Evolutionary conservation across 352 stramenopile genomes (phyloP).

Genomic region (Hyaloperonospora arabidopsidis): DNA sequence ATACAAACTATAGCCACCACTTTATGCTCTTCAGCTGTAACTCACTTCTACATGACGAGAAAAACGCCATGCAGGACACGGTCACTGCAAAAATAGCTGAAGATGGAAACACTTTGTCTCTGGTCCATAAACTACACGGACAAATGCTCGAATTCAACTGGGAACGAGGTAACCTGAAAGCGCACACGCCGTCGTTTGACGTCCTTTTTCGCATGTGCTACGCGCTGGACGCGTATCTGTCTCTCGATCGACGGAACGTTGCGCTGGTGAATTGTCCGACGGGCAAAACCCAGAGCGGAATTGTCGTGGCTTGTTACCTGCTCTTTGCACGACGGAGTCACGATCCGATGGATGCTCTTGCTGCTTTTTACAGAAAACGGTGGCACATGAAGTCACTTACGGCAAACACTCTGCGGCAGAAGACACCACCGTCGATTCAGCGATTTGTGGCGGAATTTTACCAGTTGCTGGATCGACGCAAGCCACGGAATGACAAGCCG

Average conservation of each 20-base stretch:
- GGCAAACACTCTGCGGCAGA: slow-evolving; percentile 43
- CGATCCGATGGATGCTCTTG: slow-evolving; percentile 81
- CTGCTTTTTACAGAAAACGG: slow-evolving; percentile 84
- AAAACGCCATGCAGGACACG: background rate
- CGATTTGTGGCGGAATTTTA: slow-evolving; percentile 67
- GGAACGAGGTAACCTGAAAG: slow-evolving; percentile 76
- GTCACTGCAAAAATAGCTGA: too few relatives aligned
- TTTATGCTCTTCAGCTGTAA: slow-evolving; percentile 84
- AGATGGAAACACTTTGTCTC: background rate
- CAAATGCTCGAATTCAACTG: slow-evolving; percentile 83
- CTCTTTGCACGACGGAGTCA: slow-evolving; percentile 74
- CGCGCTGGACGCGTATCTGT: slow-evolving; percentile 87
- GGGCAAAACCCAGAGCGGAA: slow-evolving; percentile 89
- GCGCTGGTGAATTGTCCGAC: slow-evolving; percentile 86
- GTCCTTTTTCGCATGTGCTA: slow-evolving; percentile 90
- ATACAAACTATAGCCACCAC: slow-evolving; percentile 42
- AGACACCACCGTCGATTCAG: slow-evolving; percentile 72
- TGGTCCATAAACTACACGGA: slow-evolving; percentile 55
- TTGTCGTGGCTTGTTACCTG: slow-evolving; percentile 90
- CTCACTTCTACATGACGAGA: slow-evolving; percentile 25
- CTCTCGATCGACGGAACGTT: slow-evolving; percentile 71
- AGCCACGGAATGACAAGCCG: slow-evolving; percentile 51
- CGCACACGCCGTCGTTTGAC: slow-evolving; percentile 71
- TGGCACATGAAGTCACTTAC: slow-evolving; percentile 72
- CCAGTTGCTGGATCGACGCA: slow-evolving; percentile 40